These are phyloP conservation scores for Pecoramyces ruminantium DNA, from an alignment of 192 early-diverging fungal species.

Conservation along the genomic window DNA sequence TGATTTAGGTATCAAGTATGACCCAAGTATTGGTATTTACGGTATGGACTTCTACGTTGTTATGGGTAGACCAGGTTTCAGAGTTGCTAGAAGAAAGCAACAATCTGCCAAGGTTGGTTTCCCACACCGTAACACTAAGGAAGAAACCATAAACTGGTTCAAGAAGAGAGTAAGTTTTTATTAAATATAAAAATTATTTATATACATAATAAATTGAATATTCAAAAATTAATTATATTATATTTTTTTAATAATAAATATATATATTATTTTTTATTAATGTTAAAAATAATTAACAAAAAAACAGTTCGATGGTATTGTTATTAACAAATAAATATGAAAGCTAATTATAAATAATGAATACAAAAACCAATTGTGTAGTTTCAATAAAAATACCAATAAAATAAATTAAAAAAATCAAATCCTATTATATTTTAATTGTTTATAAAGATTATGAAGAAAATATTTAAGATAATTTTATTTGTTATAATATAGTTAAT, in stretches of 20 bases:
- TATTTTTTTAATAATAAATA: not conserved
- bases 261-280: not conserved
- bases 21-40: slow-evolving; percentile 14
- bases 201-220: no score
- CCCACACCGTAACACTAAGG: slow-evolving; percentile 83
- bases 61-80: slow-evolving; percentile 94
- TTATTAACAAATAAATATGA: slow-evolving; percentile 58
- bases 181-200: no score
- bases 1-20: slow-evolving; percentile 99
- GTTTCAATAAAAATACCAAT: not conserved
- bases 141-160: slow-evolving; percentile 96
- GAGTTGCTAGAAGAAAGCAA: slow-evolving; percentile 86
- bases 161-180: slow-evolving; percentile 51
- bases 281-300: not conserved
- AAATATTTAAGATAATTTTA: no score
- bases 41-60: slow-evolving; percentile 99
- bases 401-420: not conserved
- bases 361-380: not conserved
- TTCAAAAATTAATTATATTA: no score
- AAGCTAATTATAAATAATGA: not conserved
- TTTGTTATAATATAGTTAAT: no score
- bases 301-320: slow-evolving; percentile 63
- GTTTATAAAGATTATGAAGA: no score
- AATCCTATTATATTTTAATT: no score
- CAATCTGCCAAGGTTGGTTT: slow-evolving; percentile 64